These are phyloP conservation scores for Evernia prunastri DNA, from an alignment of 495 filamentous ascomycete species.

Conservation along the genomic window DNA sequence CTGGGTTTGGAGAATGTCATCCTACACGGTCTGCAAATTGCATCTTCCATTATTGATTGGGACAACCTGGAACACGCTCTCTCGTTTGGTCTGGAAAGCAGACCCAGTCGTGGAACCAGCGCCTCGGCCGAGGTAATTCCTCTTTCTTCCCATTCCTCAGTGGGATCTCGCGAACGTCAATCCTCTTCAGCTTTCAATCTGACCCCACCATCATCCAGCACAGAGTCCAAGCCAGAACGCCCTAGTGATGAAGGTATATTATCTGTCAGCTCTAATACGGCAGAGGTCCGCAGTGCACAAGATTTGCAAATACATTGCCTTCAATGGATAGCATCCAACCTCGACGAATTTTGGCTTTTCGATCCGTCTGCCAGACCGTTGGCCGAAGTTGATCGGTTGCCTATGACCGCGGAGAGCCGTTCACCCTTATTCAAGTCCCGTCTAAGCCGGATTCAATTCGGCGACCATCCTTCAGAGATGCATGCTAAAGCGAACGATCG, in stretches of 20 bases:
- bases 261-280: neutral
- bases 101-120: slow-evolving; percentile 32
- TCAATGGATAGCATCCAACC: slow-evolving; percentile 25
- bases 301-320: slow-evolving; percentile 30
- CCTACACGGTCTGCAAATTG: slow-evolving; percentile 41
- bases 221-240: slow-evolving; percentile 34
- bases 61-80: slow-evolving; percentile 47
- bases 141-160: neutral
- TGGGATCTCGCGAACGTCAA: slow-evolving; percentile 12
- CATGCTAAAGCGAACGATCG: slow-evolving; percentile 29
- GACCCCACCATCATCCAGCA: neutral
- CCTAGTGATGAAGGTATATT: neutral
- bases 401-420: slow-evolving; percentile 28
- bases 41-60: slow-evolving; percentile 44
- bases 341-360: slow-evolving; percentile 31
- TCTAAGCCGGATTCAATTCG: slow-evolving; percentile 58
- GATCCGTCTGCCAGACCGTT: slow-evolving; percentile 30
- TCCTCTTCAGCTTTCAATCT: slow-evolving; percentile 31
- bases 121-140: slow-evolving; percentile 9
- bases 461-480: slow-evolving; percentile 49
- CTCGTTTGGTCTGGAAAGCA: slow-evolving; percentile 35
- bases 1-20: slow-evolving; percentile 41
- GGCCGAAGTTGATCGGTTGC: slow-evolving; percentile 29
- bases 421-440: slow-evolving; percentile 40
- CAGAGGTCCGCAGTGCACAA: slow-evolving; percentile 23